Conservation (phyloP, 495 filamentous ascomycete species). For the Rhypophila decipiens region DNA sequence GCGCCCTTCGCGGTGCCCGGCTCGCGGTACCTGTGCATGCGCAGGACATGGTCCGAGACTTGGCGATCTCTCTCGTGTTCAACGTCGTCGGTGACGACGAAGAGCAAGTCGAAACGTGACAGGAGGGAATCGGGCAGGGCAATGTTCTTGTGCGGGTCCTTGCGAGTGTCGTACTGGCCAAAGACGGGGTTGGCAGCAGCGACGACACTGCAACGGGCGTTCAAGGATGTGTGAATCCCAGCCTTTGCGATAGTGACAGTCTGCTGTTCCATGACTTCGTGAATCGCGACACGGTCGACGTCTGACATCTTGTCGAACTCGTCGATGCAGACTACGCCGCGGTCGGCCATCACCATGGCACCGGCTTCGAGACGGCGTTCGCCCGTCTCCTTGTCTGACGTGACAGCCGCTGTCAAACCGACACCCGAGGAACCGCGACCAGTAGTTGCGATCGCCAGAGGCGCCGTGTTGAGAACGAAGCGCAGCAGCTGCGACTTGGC, state of each 20-base stretch:
- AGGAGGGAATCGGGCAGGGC: constrained; percentile 94
- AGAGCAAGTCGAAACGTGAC: constrained; percentile 98
- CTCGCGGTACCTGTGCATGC: constrained; percentile 95
- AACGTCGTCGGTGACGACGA: constrained; percentile 97
- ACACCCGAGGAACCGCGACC: constrained; percentile 96
- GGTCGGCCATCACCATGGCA: constrained; percentile 97
- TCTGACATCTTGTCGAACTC: constrained; percentile 99
- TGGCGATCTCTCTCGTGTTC: constrained; percentile 86
- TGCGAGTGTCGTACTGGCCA: constrained; percentile 96
- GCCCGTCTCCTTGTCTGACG: constrained; percentile 93
- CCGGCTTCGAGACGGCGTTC: constrained; percentile 92
- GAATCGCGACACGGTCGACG: constrained; percentile 94
- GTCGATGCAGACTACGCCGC: constrained; percentile 97
- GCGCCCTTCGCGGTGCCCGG: constrained; percentile 92
- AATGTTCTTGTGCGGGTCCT: constrained; percentile 98
- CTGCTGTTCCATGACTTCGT: constrained; percentile 99
- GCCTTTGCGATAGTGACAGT: constrained; percentile 99
- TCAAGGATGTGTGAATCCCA: constrained; percentile 95
- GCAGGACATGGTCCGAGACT: constrained; percentile 92
- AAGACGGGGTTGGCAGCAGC: constrained; percentile 97
- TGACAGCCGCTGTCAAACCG: constrained; percentile 95
- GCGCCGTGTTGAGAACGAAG: constrained; percentile 96
- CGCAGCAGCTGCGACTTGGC: constrained; percentile 97
- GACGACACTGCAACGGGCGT: constrained; percentile 93
- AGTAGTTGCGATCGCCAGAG: constrained; percentile 94